These are phyloP conservation scores for Heterobasidion occidentale DNA, from an alignment of 1,284 basidiomycete genomes.

Conservation along the genomic window DNA sequence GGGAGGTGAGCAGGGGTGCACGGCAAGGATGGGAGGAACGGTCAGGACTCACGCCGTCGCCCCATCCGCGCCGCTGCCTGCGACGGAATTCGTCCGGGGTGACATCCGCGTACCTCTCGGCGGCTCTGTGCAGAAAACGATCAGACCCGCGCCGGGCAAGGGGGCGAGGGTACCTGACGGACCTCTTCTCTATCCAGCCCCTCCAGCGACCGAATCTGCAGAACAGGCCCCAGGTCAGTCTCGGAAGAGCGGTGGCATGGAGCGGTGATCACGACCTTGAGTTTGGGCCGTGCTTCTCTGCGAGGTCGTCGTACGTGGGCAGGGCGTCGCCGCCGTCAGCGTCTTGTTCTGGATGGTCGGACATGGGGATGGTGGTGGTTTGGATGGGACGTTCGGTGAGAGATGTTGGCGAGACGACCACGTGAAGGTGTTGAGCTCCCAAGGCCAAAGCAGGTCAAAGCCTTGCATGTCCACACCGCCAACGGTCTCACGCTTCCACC, in stretches of 20 bases:
- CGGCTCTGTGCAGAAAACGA: constrained; percentile 45
- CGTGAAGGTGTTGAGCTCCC: not conserved
- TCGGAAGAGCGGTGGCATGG: too few species aligned
- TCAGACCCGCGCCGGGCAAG: not conserved
- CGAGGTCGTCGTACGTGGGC: constrained; percentile 72
- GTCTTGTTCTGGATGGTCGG: constrained; percentile 45
- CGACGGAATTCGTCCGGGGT: constrained; percentile 49
- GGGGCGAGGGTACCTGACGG: constrained; percentile 10
- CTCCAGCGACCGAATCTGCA: constrained; percentile 69
- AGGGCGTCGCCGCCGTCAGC: constrained; percentile 48
- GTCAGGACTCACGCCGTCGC: not conserved
- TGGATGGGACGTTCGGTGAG: not conserved
- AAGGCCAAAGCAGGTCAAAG: not conserved
- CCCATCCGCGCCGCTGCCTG: constrained; percentile 65
- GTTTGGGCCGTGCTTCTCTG: constrained; percentile 64
- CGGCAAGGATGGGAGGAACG: not conserved
- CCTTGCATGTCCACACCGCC: not conserved
- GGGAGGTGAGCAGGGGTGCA: not conserved
- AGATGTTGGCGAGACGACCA: not conserved
- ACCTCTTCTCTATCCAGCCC: constrained; percentile 83
- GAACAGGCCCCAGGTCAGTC: not conserved
- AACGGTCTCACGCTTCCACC: too few species aligned
- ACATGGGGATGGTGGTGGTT: constrained; percentile 13
- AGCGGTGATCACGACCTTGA: constrained; percentile 43
- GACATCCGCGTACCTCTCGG: constrained; percentile 64